Evolutionary conservation across 768 basidiomycete species (phyloP), one percentile per base, ranked within the genome.

Genomic region (Suillus weaverae): DNA sequence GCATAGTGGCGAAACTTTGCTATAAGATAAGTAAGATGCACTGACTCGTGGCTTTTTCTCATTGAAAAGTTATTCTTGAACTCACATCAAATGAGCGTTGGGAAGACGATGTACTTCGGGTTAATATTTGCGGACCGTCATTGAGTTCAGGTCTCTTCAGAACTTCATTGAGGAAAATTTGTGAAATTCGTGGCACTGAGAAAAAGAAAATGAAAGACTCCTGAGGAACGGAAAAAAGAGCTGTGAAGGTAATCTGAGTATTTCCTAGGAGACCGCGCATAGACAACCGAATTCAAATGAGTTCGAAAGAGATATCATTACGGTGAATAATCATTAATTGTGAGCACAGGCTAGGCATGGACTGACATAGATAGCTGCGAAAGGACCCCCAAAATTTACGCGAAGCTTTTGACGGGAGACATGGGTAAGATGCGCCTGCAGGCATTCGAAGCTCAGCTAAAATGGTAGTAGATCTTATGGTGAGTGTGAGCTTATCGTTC

Each of bases 251-350:
- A 38, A 39, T 18, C 1, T 26, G 26, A 53, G 36, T 59, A 65
- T 66, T 56, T 72, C 73, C 75, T 72, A 71, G 75, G 75, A 75
- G 70, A 71, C 74, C 75, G 75, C 70, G 74, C 53, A 33, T 16
- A 26, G 48, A 26, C 22, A 14, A 26, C 26, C 9, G 18, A 16
- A 51, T 51, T 30, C 1, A 50, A 14, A 50, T 26, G 22, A 18
- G 67, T 54, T n/a, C n/a, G n/a, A n/a, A 39, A 44, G 36, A 43
- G 62, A 59, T n/a, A 36, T 51, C 22, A 60, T 46, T 35, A 60
- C 35, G 32, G 55, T 48, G 62, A 33, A 60, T 60, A 38, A 22
- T 4, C 26, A 26, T 26, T n/a, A n/a, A n/a, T n/a, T 11, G 51
- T 56, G 62, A 63, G 53, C 39, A 54, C 51, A 63, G 63, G 48